phyloP scores from a whole-genome alignment of 2,329 filamentous ascomycete genomes.

The Teratosphaeria pseudoeucalypti region DNA sequence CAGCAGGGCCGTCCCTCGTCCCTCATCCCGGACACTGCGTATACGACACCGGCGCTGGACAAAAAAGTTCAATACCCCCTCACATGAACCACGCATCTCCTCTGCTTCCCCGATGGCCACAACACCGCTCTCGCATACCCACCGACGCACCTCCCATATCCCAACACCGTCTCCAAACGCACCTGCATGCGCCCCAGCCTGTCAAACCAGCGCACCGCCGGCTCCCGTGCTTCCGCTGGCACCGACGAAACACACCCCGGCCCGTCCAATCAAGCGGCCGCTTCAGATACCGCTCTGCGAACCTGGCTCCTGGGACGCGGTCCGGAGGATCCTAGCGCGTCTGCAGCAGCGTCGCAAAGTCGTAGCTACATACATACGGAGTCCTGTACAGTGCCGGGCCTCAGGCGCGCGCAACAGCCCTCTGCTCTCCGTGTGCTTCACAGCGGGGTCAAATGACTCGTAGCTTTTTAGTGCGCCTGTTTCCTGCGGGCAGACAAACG shows the following conservation, averaged over 20 bases:
- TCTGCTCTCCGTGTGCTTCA: neutral
- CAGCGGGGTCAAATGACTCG: conserved; percentile 4
- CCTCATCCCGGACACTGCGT: neutral
- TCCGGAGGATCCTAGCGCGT: conserved; percentile 1
- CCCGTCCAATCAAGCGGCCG: neutral
- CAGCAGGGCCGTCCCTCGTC: neutral
- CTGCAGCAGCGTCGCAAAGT: neutral
- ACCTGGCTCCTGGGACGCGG: conserved; percentile 4
- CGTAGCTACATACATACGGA: neutral
- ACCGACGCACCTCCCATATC: neutral
- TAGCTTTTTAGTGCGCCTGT: neutral
- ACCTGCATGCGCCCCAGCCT: neutral
- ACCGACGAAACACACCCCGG: neutral
- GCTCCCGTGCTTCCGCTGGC: neutral
- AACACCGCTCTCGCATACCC: neutral
- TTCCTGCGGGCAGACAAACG: conserved; percentile 1
- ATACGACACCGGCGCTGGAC: neutral
- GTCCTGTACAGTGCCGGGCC: neutral
- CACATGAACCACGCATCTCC: neutral
- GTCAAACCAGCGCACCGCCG: neutral
- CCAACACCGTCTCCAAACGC: neutral
- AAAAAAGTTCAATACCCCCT: neutral
- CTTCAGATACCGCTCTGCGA: neutral
- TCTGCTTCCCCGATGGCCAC: conserved; percentile 1
- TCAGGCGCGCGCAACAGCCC: conserved; percentile 1